A percentile compares a stretch with the other conserved stretches of the same genome.
These are phyloP conservation scores for Mayamaea pseudoterrestris DNA, from an alignment of 108 stramenopile genomes.

Conservation along the genomic window DNA sequence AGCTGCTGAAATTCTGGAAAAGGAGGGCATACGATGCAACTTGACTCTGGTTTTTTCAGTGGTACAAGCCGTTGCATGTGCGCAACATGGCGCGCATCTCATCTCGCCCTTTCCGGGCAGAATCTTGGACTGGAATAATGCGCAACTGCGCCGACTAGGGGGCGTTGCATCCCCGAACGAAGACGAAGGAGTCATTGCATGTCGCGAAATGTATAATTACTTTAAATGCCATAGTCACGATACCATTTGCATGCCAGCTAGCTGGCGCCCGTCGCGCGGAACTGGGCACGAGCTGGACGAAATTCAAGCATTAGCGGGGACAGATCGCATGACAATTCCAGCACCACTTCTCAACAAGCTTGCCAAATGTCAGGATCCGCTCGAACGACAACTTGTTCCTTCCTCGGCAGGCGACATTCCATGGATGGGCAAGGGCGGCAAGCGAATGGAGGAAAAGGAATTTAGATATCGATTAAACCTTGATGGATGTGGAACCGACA, in stretches of 20 bases:
- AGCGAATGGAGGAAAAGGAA: slow-evolving; percentile 34
- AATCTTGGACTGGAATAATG: slow-evolving; percentile 93
- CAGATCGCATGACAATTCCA: slow-evolving; percentile 83
- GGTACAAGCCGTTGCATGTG: slow-evolving; percentile 91
- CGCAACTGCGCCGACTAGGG: slow-evolving; percentile 34
- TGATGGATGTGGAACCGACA: slow-evolving; percentile 89
- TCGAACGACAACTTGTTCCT: slow-evolving; percentile 26
- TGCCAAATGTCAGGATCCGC: slow-evolving; percentile 11
- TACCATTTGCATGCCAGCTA: slow-evolving; percentile 97
- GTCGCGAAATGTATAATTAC: slow-evolving; percentile 85
- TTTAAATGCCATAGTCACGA: slow-evolving; percentile 58
- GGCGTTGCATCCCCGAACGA: slow-evolving; percentile 55
- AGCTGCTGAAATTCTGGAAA: slow-evolving; percentile 83
- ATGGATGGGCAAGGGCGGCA: slow-evolving; percentile 27
- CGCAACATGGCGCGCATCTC: slow-evolving; percentile 87
- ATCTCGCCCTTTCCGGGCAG: slow-evolving; percentile 97
- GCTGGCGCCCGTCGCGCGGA: slow-evolving; percentile 83
- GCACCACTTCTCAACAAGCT: slow-evolving; percentile 54
- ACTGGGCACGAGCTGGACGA: slow-evolving; percentile 65
- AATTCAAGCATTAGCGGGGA: slow-evolving; percentile 71
- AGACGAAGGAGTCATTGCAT: slow-evolving; percentile 88
- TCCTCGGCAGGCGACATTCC: slow-evolving; percentile 24
- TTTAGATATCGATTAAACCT: slow-evolving; percentile 57
- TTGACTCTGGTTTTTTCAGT: slow-evolving; percentile 91
- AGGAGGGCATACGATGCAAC: slow-evolving; percentile 92